Evolutionary conservation across 2,329 filamentous ascomycete species (phyloP).

Genomic region (Penicillium italicum): DNA sequence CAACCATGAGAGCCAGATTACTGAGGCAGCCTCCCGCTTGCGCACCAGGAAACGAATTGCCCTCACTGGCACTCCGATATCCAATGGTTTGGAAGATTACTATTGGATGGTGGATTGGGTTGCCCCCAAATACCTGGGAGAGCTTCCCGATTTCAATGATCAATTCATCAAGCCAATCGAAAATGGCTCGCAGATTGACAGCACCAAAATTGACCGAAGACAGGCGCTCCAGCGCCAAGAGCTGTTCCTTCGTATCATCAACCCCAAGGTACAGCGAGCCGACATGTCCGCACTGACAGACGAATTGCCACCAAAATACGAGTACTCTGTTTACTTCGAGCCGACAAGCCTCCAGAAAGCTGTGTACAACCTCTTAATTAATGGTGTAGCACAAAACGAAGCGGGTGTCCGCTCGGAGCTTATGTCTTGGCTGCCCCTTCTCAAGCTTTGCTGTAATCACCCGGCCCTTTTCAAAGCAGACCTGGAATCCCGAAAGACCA

Average conservation of each 20-base stretch:
- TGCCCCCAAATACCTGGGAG: conserved; percentile 72
- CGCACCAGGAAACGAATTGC: conserved; percentile 70
- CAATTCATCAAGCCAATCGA: conserved; percentile 73
- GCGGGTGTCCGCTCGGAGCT: conserved; percentile 43
- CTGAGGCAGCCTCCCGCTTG: conserved; percentile 57
- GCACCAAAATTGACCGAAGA: conserved; percentile 53
- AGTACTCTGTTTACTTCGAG: conserved; percentile 75
- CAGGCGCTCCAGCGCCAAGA: conserved; percentile 63
- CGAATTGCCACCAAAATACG: conserved; percentile 69
- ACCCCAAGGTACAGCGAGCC: conserved; percentile 72
- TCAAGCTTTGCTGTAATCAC: conserved; percentile 58
- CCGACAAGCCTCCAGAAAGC: conserved; percentile 62
- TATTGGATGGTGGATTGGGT: conserved; percentile 87
- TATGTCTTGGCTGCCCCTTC: conserved; percentile 53
- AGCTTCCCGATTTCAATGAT: conserved; percentile 61
- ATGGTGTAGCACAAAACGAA: conserved; percentile 32
- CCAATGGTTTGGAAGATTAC: conserved; percentile 81
- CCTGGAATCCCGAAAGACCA: conserved; percentile 30
- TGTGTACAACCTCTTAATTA: conserved; percentile 58
- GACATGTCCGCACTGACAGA: conserved; percentile 65
- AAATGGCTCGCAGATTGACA: conserved; percentile 66
- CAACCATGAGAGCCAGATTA: conserved; percentile 55
- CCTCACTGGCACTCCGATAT: conserved; percentile 79
- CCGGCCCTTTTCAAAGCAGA: conserved; percentile 53
- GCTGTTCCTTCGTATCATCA: conserved; percentile 67